Conservation (phyloP, 1,139 yeast genomes). For the Diutina mesorugosa region DNA sequence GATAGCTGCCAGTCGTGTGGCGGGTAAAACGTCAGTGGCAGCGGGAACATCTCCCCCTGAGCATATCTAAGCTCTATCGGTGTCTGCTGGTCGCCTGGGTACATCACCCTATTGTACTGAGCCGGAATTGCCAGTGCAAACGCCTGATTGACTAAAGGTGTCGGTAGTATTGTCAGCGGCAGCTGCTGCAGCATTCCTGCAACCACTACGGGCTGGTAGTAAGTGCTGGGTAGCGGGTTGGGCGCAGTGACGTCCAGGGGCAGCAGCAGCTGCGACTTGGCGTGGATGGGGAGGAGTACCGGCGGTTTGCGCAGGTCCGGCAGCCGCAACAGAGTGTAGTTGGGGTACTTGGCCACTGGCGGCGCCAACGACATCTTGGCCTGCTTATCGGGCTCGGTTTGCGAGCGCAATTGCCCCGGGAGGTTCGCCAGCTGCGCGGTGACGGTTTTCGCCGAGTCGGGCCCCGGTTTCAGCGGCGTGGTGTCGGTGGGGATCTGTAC, state of each 20-base stretch:
- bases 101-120: neutral
- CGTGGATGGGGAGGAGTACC: slow-evolving; percentile 17
- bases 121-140: slow-evolving; percentile 9
- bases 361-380: neutral
- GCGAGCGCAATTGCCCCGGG: neutral
- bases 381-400: neutral
- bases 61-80: slow-evolving; percentile 36
- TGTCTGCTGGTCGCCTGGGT: slow-evolving; percentile 27
- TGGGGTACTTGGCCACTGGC: slow-evolving; percentile 2
- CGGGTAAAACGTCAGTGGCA: slow-evolving; percentile 38
- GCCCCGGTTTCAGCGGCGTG: neutral
- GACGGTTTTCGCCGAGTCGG: neutral
- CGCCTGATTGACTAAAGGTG: slow-evolving; percentile 26
- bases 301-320: slow-evolving; percentile 2
- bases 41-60: slow-evolving; percentile 41
- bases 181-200: slow-evolving; percentile 7
- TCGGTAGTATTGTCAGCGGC: slow-evolving; percentile 16
- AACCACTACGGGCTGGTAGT: slow-evolving; percentile 5
- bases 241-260: slow-evolving; percentile 33
- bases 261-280: slow-evolving; percentile 31
- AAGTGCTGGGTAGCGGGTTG: slow-evolving; percentile 13
- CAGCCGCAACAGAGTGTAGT: neutral
- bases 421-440: neutral
- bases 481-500: slow-evolving; percentile 39
- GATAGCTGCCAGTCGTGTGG: slow-evolving; percentile 30